phyloP scores from a whole-genome alignment of 805 yeast species.

The Diddensiella santjacobensis region DNA sequence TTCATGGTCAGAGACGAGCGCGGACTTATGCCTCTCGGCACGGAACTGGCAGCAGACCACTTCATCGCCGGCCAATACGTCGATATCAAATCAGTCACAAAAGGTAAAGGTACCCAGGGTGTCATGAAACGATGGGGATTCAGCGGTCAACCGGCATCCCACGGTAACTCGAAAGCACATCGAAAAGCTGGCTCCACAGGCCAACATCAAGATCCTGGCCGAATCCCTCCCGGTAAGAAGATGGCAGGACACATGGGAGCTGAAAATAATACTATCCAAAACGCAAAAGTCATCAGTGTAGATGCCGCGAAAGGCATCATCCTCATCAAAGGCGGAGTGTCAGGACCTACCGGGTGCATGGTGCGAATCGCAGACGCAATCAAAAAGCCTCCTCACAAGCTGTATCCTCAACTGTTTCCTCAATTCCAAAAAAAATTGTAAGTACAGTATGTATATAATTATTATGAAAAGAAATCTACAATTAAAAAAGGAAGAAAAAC shows the following conservation, averaged over 20 bases:
- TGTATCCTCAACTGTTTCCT: background rate
- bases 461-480: no score
- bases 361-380: conserved; percentile 80
- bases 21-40: conserved; percentile 73
- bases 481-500: background rate
- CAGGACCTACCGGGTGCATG: conserved; percentile 78
- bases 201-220: conserved; percentile 92
- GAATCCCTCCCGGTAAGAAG: conserved; percentile 93
- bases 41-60: conserved; percentile 75
- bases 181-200: conserved; percentile 98
- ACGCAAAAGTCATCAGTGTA: conserved; percentile 69
- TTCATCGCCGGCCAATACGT: conserved; percentile 80
- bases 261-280: conserved; percentile 66
- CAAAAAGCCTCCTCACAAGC: conserved; percentile 23
- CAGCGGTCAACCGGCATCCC: conserved; percentile 85
- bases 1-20: conserved; percentile 67
- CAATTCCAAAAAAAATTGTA: background rate
- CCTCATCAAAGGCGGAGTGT: conserved; percentile 82
- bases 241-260: conserved; percentile 99
- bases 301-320: conserved; percentile 79
- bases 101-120: conserved; percentile 97
- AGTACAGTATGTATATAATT: background rate
- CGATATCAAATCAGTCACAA: conserved; percentile 72
- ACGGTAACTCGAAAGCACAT: conserved; percentile 91
- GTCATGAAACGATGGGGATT: conserved; percentile 95